phyloP scores from a whole-genome alignment of 257 asterid genomes.

The Rauvolfia tetraphylla region DNA sequence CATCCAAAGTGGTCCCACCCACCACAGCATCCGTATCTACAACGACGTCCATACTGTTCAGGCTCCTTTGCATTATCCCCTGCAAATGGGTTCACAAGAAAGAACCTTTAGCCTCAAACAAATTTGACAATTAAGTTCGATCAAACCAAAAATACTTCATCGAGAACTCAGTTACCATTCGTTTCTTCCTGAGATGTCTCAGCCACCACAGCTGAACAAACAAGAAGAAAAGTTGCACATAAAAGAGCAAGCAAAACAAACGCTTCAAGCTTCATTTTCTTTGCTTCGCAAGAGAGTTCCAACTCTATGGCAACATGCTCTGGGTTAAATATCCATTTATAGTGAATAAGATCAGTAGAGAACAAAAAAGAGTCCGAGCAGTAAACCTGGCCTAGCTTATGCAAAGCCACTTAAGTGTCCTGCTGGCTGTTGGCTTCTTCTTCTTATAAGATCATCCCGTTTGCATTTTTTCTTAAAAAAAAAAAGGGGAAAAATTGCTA shows the following conservation, averaged over 20 bases:
- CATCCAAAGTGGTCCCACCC: not conserved
- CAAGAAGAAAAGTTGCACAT: not conserved
- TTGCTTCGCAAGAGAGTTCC: not conserved
- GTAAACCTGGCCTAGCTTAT: not conserved
- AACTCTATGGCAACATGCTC: not conserved
- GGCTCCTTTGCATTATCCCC: constrained; percentile 1
- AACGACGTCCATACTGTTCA: not conserved
- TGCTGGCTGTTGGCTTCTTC: too few relatives aligned
- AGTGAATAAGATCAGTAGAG: not conserved
- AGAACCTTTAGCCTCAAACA: not conserved
- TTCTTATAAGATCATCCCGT: too few relatives aligned
- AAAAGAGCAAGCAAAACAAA: constrained; percentile 3
- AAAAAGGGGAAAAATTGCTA: too few relatives aligned
- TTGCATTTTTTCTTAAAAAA: too few relatives aligned
- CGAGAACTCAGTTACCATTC: constrained; percentile 2
- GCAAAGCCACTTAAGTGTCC: not conserved
- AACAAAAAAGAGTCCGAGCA: not conserved
- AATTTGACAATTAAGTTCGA: too few relatives aligned
- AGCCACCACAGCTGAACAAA: constrained; percentile 5
- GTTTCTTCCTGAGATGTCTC: constrained; percentile 4
- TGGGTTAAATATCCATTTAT: not conserved
- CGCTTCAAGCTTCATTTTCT: constrained; percentile 15
- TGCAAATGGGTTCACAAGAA: not conserved
- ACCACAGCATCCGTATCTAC: constrained; percentile 2
- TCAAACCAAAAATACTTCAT: not conserved